A percentile compares a stretch with the other conserved stretches of the same genome.
phyloP scores from a whole-genome alignment of 805 yeast genomes.

The Hanseniaspora mollemarum region DNA sequence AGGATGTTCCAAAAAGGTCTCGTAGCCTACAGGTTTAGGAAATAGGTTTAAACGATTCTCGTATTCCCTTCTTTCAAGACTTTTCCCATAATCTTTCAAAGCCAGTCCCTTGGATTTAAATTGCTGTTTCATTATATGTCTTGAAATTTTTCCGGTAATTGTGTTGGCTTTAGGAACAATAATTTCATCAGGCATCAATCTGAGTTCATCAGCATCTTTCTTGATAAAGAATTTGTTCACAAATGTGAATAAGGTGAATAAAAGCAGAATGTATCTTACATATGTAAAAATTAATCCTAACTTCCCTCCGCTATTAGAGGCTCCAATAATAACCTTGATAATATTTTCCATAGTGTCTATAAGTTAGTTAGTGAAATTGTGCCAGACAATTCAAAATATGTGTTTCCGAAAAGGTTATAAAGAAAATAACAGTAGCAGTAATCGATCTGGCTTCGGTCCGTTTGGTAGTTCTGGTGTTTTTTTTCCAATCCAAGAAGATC shows the following conservation, averaged over 20 bases:
- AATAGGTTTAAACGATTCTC: slow-evolving; percentile 14
- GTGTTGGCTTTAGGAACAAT: slow-evolving; percentile 11
- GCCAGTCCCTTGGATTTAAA: slow-evolving; percentile 16
- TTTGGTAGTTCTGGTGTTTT: no score
- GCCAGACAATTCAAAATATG: no score
- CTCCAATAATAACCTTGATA: slow-evolving; percentile 8
- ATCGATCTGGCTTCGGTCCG: no score
- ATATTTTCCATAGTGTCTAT: slow-evolving; percentile 12
- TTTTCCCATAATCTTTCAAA: slow-evolving; percentile 16
- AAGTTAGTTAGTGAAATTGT: no score
- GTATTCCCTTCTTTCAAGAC: slow-evolving; percentile 17
- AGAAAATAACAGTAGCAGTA: no score
- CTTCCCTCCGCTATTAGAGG: slow-evolving; percentile 15
- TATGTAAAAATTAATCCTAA: slow-evolving; percentile 11
- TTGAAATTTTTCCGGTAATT: slow-evolving; percentile 9
- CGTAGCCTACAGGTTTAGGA: slow-evolving; percentile 14
- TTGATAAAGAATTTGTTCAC: slow-evolving; percentile 13
- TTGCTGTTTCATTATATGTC: slow-evolving; percentile 16
- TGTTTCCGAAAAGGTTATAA: no score
- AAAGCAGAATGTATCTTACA: slow-evolving; percentile 12
- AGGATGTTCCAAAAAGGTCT: slow-evolving; percentile 14
- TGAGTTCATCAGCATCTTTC: slow-evolving; percentile 16
- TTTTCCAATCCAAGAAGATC: no score
- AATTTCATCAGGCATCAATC: slow-evolving; percentile 15
- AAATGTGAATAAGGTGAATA: slow-evolving; percentile 6